phyloP scores from a whole-genome alignment of 2,329 filamentous ascomycete species.

The Colletotrichum ledebouriae region DNA sequence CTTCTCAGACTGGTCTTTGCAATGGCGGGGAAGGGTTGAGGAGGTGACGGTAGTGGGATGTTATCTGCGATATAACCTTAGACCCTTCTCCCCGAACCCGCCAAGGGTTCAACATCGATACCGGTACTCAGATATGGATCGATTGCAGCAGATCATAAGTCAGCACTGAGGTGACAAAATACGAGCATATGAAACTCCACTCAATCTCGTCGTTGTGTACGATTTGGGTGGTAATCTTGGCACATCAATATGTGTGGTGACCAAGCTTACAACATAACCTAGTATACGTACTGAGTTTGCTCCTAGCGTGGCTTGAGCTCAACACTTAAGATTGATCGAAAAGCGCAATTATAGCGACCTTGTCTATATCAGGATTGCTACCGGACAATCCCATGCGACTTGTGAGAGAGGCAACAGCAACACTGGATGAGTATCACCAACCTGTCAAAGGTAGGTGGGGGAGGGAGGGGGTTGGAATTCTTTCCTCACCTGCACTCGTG shows the following conservation, averaged over 20 bases:
- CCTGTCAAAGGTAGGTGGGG: conserved; percentile 14
- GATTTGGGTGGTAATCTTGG: background rate
- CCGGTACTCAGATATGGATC: background rate
- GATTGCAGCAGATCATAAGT: conserved; percentile 14
- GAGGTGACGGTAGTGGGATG: background rate
- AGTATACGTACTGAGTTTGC: too few relatives aligned
- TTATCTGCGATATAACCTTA: background rate
- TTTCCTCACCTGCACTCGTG: background rate
- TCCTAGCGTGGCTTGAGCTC: too few relatives aligned
- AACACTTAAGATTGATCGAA: too few relatives aligned
- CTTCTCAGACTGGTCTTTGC: conserved; percentile 5
- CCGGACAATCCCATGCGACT: background rate
- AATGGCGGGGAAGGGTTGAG: conserved; percentile 10
- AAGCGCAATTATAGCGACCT: background rate
- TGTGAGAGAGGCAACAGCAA: background rate
- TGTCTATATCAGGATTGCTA: background rate
- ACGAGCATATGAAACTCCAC: conserved; percentile 20
- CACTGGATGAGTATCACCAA: too few relatives aligned
- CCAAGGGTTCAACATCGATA: conserved; percentile 33
- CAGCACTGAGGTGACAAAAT: conserved; percentile 24
- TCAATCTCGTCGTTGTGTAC: background rate
- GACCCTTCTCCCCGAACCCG: conserved; percentile 22
- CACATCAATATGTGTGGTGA: background rate
- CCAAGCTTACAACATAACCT: too few relatives aligned
- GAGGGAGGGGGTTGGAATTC: background rate